Percentiles rank a stretch among this genome's conserved stretches.
phyloP scores from a whole-genome alignment of 768 basidiomycete species.

The Cystofilobasidium ferigula region DNA sequence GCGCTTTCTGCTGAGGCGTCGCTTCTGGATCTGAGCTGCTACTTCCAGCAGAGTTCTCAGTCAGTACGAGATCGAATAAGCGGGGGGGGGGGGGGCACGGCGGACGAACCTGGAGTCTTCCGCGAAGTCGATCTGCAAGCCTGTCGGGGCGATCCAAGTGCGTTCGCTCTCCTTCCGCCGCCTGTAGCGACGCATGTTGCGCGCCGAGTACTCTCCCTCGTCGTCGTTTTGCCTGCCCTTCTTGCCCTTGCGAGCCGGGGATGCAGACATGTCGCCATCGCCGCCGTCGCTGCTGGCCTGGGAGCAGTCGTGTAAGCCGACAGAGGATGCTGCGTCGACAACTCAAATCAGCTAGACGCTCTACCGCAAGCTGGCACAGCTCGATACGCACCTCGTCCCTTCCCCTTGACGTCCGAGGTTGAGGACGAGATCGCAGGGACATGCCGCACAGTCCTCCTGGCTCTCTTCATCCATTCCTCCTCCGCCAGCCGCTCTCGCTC shows the following conservation, averaged over 20 bases:
- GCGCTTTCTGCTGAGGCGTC: not conserved
- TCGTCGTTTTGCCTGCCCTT: not conserved
- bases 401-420: not conserved
- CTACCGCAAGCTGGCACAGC: not conserved
- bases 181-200: not conserved
- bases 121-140: not conserved
- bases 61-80: not conserved
- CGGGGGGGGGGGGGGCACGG: not conserved
- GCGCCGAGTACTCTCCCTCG: not conserved
- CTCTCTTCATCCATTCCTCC: not conserved
- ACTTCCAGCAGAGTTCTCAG: too few relatives aligned
- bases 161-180: not conserved
- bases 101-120: not conserved
- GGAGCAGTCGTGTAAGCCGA: not conserved
- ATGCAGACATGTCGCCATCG: not conserved
- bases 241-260: not conserved
- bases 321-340: not conserved
- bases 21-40: not conserved
- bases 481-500: not conserved
- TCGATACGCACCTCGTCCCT: not conserved
- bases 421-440: not conserved
- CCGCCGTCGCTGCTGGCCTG: not conserved
- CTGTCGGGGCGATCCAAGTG: not conserved
- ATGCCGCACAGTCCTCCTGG: not conserved
- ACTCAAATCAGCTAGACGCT: too few relatives aligned